phyloP scores from a whole-genome alignment of 208 protist species.

The Leishmania turanica region DNA sequence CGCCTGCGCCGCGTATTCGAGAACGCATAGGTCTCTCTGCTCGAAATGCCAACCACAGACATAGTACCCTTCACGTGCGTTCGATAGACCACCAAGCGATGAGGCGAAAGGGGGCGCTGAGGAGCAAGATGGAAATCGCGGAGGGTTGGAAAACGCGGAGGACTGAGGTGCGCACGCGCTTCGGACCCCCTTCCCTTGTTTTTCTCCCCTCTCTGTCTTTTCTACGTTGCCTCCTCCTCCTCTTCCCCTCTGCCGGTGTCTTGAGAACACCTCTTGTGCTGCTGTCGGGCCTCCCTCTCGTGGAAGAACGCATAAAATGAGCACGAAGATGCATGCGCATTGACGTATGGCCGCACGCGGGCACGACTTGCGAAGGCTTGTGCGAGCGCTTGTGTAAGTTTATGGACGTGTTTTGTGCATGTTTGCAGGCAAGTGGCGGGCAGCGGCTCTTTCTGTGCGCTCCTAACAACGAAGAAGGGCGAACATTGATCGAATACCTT shows the following conservation, averaged over 20 bases:
- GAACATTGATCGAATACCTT: not conserved
- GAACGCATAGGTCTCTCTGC: not conserved
- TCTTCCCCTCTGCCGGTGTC: not conserved
- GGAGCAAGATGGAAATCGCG: not conserved
- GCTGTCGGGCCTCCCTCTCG: constrained; percentile 73
- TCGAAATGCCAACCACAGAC: constrained; percentile 42
- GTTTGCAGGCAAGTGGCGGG: not conserved
- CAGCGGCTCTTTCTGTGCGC: not conserved
- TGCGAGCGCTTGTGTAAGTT: not conserved
- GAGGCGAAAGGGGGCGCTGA: not conserved
- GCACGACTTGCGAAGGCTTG: not conserved
- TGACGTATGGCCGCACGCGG: no score
- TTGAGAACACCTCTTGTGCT: constrained; percentile 39
- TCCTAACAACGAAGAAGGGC: not conserved
- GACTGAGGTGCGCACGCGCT: not conserved
- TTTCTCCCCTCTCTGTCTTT: not conserved
- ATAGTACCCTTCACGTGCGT: constrained; percentile 73
- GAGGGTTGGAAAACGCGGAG: not conserved
- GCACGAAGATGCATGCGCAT: not conserved
- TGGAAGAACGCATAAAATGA: constrained; percentile 36
- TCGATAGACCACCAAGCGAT: not conserved
- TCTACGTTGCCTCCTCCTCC: not conserved
- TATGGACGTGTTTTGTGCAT: not conserved
- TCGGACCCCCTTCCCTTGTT: not conserved
- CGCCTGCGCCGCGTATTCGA: not conserved